Percentiles rank a stretch among this genome's conserved stretches.
phyloP scores from a whole-genome alignment of 1,139 yeast species.

The Diutina siamensis region DNA sequence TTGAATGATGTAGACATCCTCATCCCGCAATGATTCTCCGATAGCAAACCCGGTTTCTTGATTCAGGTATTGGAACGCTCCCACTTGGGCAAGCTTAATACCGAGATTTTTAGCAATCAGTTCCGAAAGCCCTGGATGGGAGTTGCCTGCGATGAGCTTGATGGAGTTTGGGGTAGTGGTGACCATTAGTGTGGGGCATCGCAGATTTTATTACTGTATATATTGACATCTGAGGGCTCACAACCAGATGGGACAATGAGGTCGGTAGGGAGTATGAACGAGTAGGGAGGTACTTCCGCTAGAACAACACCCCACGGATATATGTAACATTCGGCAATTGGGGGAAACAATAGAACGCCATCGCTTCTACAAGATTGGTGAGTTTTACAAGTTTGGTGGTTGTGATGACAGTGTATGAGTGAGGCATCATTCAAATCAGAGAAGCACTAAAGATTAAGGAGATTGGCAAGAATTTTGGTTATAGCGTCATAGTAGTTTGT shows the following conservation, averaged over 20 bases:
- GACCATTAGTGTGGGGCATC: background rate
- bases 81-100: slow-evolving; percentile 11
- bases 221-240: background rate
- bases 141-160: slow-evolving; percentile 11
- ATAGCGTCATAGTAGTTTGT: no score
- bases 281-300: background rate
- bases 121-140: slow-evolving; percentile 11
- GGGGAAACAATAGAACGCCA: no score
- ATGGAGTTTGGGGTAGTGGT: slow-evolving; percentile 9
- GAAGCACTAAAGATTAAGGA: no score
- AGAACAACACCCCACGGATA: no score
- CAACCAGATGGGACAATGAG: no score
- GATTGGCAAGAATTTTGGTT: no score
- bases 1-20: slow-evolving; percentile 66
- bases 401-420: no score
- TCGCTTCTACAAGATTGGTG: no score
- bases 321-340: no score
- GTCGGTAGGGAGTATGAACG: background rate
- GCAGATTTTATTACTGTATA: background rate
- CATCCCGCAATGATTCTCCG: slow-evolving; percentile 93
- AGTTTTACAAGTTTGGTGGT: no score
- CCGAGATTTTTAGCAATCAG: slow-evolving; percentile 10
- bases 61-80: slow-evolving; percentile 44
- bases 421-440: no score
- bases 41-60: slow-evolving; percentile 21